Percentiles rank a stretch among this genome's conserved stretches.
These are phyloP conservation scores for Angophora floribunda DNA, from an alignment of 345 rosid species.

Conservation along the genomic window DNA sequence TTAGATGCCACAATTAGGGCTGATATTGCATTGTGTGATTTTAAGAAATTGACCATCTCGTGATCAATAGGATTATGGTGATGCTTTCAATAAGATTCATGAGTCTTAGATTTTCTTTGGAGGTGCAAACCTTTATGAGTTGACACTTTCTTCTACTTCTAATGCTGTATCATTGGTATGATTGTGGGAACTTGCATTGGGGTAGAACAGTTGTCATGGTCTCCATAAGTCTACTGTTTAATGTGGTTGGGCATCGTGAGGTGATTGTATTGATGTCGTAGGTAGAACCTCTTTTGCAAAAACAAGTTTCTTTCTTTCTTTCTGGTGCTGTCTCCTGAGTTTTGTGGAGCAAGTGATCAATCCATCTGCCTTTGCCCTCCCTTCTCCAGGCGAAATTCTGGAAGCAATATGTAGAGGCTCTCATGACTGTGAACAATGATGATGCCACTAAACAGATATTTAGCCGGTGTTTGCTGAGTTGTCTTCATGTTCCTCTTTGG, in stretches of 20 bases:
- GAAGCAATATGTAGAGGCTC: constrained; percentile 95
- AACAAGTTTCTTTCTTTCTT: not conserved
- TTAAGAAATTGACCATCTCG: not conserved
- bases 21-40: not conserved
- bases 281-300: not conserved
- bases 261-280: not conserved
- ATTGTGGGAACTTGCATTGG: not conserved
- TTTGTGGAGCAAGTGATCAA: not conserved
- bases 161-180: not conserved
- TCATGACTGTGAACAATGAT: constrained; percentile 75
- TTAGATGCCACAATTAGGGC: not conserved
- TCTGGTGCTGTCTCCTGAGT: not conserved
- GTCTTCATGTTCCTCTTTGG: constrained; percentile 97
- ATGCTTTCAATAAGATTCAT: not conserved
- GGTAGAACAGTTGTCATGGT: not conserved
- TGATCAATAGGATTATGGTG: not conserved
- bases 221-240: not conserved
- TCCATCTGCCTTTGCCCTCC: not conserved
- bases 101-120: not conserved
- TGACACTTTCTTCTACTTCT: not conserved
- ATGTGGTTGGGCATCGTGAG: not conserved
- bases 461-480: constrained; percentile 85
- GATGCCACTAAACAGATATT: constrained; percentile 90
- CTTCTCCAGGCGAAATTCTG: constrained; percentile 73
- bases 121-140: not conserved